These are phyloP conservation scores for Diaporthe ampelina DNA, from an alignment of 2,329 filamentous ascomycete species.

Conservation along the genomic window DNA sequence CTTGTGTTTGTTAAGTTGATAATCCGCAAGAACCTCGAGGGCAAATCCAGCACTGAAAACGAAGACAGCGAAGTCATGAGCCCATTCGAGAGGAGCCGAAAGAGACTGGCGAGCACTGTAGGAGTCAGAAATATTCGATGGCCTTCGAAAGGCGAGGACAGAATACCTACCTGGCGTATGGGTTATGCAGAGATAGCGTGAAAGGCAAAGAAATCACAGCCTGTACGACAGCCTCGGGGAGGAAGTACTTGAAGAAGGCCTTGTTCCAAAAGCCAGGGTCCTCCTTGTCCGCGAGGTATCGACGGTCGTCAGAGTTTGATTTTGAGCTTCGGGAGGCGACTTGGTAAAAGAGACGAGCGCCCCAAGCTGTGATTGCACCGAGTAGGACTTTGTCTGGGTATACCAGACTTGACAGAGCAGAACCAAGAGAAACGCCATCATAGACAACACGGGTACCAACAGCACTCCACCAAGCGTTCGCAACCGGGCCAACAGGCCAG, in stretches of 20 bases:
- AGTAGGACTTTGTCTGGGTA: conserved; percentile 70
- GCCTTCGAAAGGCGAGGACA: conserved; percentile 46
- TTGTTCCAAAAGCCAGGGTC: conserved; percentile 69
- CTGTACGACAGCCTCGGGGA: conserved; percentile 70
- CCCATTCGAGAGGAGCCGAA: conserved; percentile 37
- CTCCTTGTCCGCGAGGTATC: conserved; percentile 66
- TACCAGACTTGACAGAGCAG: conserved; percentile 62
- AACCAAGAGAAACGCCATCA: conserved; percentile 59
- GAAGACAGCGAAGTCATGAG: conserved; percentile 61
- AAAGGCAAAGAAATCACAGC: conserved; percentile 70
- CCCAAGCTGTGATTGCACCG: conserved; percentile 70
- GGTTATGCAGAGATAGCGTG: conserved; percentile 66
- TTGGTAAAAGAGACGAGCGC: conserved; percentile 67
- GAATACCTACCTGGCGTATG: conserved; percentile 51
- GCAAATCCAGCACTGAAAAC: conserved; percentile 69
- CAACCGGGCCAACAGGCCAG: conserved; percentile 68
- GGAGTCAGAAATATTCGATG: conserved; percentile 29
- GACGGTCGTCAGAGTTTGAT: conserved; percentile 68
- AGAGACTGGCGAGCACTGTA: conserved; percentile 38
- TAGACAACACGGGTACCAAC: conserved; percentile 64
- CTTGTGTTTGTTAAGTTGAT: conserved; percentile 66
- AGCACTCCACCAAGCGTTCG: conserved; percentile 73
- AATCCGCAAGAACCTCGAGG: conserved; percentile 69
- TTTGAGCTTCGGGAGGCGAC: conserved; percentile 62
- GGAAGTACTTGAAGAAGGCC: conserved; percentile 66